phyloP scores from a whole-genome alignment of 345 rosid genomes.

The Linum lewisii region DNA sequence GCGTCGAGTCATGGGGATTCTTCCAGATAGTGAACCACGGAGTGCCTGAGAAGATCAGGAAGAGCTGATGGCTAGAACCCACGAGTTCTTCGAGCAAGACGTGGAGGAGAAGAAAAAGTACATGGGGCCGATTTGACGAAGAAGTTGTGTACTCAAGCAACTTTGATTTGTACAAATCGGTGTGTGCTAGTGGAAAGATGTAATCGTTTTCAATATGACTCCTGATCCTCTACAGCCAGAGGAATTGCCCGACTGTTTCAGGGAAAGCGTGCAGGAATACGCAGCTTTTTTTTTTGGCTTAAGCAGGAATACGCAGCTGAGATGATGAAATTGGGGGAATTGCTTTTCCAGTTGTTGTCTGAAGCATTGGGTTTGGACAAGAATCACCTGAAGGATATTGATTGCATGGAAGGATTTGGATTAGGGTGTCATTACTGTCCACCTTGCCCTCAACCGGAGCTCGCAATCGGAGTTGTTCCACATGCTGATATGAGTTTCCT shows the following conservation, averaged over 20 bases:
- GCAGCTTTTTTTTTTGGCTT: no score
- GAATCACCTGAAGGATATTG: neutral
- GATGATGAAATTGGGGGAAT: neutral
- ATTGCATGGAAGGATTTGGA: neutral
- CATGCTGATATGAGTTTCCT: no score
- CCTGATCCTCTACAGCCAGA: neutral
- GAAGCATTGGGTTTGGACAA: neutral
- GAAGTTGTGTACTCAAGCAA: neutral
- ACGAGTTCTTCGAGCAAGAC: neutral
- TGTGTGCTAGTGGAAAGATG: neutral
- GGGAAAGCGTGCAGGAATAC: neutral
- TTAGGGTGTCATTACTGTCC: no score
- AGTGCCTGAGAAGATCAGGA: neutral
- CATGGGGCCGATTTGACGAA: neutral
- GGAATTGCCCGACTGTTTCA: neutral
- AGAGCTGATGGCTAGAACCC: neutral
- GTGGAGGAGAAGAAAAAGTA: neutral
- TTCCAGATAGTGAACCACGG: conserved; percentile 3
- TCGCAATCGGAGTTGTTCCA: no score
- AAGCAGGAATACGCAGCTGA: neutral
- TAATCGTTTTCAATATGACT: neutral
- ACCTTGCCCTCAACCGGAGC: no score
- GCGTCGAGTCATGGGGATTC: neutral
- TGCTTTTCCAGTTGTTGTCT: neutral
- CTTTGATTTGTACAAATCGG: neutral